Evolutionary conservation across 345 rosid species (phyloP), one percentile per base, ranked within the genome.

Genomic region (Odontarrhena argentea): DNA sequence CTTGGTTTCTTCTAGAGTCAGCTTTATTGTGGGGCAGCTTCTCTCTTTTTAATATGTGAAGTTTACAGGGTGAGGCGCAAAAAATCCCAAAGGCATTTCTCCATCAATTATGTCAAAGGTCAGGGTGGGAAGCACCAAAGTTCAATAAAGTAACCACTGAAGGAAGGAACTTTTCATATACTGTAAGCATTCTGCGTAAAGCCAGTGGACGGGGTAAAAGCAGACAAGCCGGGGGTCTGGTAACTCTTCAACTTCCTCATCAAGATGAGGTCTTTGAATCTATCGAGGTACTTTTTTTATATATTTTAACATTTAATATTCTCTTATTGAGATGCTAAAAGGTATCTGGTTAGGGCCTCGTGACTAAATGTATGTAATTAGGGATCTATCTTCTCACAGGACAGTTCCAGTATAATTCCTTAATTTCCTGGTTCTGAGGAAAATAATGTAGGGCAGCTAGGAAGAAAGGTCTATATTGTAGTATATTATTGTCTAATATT

Each of bases 41-140:
- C 10, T 41, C 26, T 51, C 36, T 43, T 30, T 59, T 36, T 58
- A 59, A 65, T 22, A 22, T 34, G 26, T 25, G 52, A 48, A 18
- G 5, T 46, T 48, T 82, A 63, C 82, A 89, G 98, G 98, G 96
- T 26, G 96, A 92, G 65, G 78, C 81, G 11, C 77, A 66, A 50
- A 92, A 79, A 74, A 83, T 81, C 53, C 96, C 96, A 2, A 92
- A 89, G 75, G 96, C 96, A 61, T 78, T 87, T 73, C 90, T 92
- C 61, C 98, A 92, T 77, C 93, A 87, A 55, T 68, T 92, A 69
- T 92, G 98, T 79, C 96, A 89, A 80, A 81, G 83, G 68, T 86
- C 88, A 67, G 91, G 91, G 67, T 92, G 96, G 96, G 90, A 86
- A 67, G 96, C 98, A 58, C 98, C 98, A 9, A 92, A 89, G 70